Percentiles rank a stretch among this genome's conserved stretches.
These are phyloP conservation scores for Didymella segeticola DNA, from an alignment of 2,329 filamentous ascomycete species.

Conservation along the genomic window DNA sequence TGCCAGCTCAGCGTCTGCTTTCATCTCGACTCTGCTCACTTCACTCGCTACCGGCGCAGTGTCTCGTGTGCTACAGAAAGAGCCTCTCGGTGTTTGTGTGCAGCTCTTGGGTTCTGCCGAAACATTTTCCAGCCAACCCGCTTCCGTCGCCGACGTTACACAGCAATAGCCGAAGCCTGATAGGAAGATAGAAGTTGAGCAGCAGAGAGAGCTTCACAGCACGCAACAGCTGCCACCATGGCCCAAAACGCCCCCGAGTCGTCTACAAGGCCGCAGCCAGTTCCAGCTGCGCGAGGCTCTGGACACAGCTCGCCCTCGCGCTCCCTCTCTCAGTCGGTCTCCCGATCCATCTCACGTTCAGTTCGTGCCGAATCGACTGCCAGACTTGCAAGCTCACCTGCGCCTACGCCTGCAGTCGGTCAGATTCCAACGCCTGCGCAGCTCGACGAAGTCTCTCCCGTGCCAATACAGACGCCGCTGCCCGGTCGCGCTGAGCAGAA, in stretches of 20 bases:
- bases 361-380: conserved; percentile 63
- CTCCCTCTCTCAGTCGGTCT: conserved; percentile 49
- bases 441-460: conserved; percentile 49
- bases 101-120: conserved; percentile 6
- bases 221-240: conserved; percentile 11
- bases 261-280: conserved; percentile 37
- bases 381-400: conserved; percentile 59
- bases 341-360: too few relatives aligned
- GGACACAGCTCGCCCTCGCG: conserved; percentile 34
- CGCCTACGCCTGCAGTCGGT: conserved; percentile 60
- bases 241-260: conserved; percentile 20
- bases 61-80: conserved; percentile 1
- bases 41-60: conserved; percentile 10
- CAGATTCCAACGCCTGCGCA: conserved; percentile 60
- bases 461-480: conserved; percentile 63
- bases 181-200: conserved; percentile 4
- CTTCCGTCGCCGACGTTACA: conserved; percentile 26
- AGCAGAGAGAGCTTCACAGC: conserved; percentile 9
- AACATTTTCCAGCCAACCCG: conserved; percentile 5
- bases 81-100: conserved; percentile 9
- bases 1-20: conserved; percentile 10
- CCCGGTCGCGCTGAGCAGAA: conserved; percentile 63
- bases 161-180: conserved; percentile 29
- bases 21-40: conserved; percentile 10
- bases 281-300: conserved; percentile 38